Base-by-base conservation (phyloP, 805 yeast species). In the Sporopachydermia quercuum region DNA sequence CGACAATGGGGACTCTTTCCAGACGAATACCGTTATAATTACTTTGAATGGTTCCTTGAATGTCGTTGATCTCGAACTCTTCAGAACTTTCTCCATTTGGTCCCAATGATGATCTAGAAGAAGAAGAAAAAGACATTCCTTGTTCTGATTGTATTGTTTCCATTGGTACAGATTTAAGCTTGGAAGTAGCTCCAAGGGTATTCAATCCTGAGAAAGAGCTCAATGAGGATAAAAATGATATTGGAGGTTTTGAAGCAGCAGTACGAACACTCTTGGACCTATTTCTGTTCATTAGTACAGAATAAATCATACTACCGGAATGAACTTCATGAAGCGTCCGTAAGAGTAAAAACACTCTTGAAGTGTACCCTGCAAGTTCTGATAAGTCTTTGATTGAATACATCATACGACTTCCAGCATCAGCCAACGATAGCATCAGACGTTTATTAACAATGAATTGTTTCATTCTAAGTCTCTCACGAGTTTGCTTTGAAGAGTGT, bases 401-500 rank as follows among this genome's bases (percentile, higher is more conserved):
- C 95, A 87, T 86, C 60, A 87, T 69, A 48, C 96, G 68, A 11
- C 93, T 80, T 3, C 96, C 96, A 0, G 97, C 95, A 61, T 87
- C 97, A 3, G 96, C 94, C 54, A 87, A 68, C 3, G 91, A 79
- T 47, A 87, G 68, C 82, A 87, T 78, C 46, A 87, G 67, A 52
- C 97, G 70, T 61, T 87, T 87, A 64, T 87, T 87, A 40, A 84
- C 86, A 50, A 87, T 78, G 49, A 86, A 87, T 48, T 82, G 85
- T 50, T 84, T 78, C 84, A 87, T 84, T 59, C 77, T 50, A 43
- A 62, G 61, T 6, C 61, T 53, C 49, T 53, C 55, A 17, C 45
- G 40, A 42, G 46, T 49, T 42, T 54, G 19, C 44, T 45, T 27
- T n/a, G 30, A 23, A 8, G 8, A 8, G 8, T n/a, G 13, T 23